These are phyloP conservation scores for Staphylotrichum tortipilum DNA, from an alignment of 495 filamentous ascomycete species.

Conservation along the genomic window DNA sequence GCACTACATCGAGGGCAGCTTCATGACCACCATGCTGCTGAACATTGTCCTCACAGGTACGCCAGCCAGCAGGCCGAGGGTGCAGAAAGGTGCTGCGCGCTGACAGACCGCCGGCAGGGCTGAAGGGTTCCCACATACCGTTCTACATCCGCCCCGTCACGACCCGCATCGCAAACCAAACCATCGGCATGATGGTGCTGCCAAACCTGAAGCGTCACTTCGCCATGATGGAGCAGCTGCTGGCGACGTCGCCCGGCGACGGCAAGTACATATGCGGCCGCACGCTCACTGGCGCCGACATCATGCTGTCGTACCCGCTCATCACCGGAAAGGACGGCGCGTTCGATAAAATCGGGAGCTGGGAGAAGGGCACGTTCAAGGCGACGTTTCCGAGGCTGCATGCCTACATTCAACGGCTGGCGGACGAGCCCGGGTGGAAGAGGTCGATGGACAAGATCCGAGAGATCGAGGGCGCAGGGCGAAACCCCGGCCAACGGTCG, in stretches of 20 bases:
- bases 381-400: conserved; percentile 38
- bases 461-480: conserved; percentile 47
- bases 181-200: conserved; percentile 51
- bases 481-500: conserved; percentile 1
- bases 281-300: conserved; percentile 65
- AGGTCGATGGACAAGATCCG: conserved; percentile 50
- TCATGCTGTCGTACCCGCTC: conserved; percentile 67
- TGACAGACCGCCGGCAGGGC: conserved; percentile 3
- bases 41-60: conserved; percentile 39
- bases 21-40: conserved; percentile 63
- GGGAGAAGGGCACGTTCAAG: conserved; percentile 26
- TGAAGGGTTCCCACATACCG: conserved; percentile 56
- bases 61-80: not conserved
- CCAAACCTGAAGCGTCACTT: conserved; percentile 59
- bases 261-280: conserved; percentile 64
- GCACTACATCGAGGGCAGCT: conserved; percentile 71
- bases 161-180: conserved; percentile 48
- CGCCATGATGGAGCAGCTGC: conserved; percentile 62
- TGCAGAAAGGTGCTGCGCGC: not conserved
- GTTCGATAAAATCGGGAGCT: conserved; percentile 45
- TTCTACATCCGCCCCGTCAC: conserved; percentile 80
- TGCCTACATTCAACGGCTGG: conserved; percentile 53
- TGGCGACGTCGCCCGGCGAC: conserved; percentile 51
- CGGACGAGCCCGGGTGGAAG: conserved; percentile 52
- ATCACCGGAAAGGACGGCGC: conserved; percentile 43